These are phyloP conservation scores for Acanthamoeba sp. DNA, from an alignment of 208 protist genomes.

Conservation along the genomic window DNA sequence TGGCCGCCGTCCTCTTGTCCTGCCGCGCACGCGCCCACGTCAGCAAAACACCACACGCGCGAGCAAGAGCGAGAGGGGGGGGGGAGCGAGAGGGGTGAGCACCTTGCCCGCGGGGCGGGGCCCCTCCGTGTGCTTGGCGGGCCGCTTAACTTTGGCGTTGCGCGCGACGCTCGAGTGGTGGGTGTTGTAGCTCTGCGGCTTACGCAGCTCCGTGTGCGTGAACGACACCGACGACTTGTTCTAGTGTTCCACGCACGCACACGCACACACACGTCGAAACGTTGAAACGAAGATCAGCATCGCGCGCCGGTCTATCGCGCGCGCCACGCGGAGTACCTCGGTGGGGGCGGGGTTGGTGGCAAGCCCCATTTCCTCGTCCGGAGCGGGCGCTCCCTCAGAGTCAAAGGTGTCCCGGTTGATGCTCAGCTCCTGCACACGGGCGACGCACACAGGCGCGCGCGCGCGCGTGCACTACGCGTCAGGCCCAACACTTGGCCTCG, in stretches of 20 bases:
- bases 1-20: neutral
- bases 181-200: constrained; percentile 18
- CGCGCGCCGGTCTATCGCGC: neutral
- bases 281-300: no score
- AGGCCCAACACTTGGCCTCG: neutral
- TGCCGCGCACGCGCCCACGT: neutral
- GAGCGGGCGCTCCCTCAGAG: neutral
- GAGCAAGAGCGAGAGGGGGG: no score
- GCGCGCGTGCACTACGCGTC: no score
- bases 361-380: neutral
- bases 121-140: neutral
- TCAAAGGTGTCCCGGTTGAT: neutral
- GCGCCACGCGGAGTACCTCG: neutral
- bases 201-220: neutral
- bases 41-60: neutral
- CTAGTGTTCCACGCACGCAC: no score
- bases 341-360: neutral
- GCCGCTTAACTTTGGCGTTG: neutral
- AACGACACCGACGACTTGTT: neutral
- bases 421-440: neutral
- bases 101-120: neutral
- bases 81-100: no score
- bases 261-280: neutral
- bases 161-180: neutral
- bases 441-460: neutral